These are phyloP conservation scores for Neofusicoccum laricinum DNA, from an alignment of 2,329 filamentous ascomycete species.

Conservation along the genomic window DNA sequence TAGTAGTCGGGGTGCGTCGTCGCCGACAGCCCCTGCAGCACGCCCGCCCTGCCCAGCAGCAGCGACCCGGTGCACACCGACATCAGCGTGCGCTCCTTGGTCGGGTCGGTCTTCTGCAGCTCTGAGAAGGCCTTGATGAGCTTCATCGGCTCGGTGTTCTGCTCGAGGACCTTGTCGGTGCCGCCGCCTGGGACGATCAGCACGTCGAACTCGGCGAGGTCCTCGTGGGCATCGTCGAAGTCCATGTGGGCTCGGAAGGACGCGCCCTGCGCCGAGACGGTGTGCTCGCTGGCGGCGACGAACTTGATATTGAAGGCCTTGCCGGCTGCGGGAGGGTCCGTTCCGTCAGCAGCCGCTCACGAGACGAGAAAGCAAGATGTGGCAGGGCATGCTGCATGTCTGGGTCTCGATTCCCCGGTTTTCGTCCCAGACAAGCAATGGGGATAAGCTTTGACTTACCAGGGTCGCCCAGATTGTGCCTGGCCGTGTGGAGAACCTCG, in stretches of 20 bases:
- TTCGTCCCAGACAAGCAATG: neutral
- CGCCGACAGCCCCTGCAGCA: slow-evolving; percentile 74
- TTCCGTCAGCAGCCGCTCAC: neutral
- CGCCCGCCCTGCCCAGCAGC: slow-evolving; percentile 71
- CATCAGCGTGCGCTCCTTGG: slow-evolving; percentile 76
- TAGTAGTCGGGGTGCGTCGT: slow-evolving; percentile 81
- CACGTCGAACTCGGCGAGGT: slow-evolving; percentile 73
- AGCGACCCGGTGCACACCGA: slow-evolving; percentile 78
- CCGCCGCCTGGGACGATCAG: slow-evolving; percentile 75
- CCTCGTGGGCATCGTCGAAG: slow-evolving; percentile 73
- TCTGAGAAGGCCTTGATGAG: slow-evolving; percentile 76
- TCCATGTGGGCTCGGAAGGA: slow-evolving; percentile 71
- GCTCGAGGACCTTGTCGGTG: slow-evolving; percentile 50
- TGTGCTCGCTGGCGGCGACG: slow-evolving; percentile 44
- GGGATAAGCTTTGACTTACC: slow-evolving; percentile 31
- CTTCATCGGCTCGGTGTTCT: slow-evolving; percentile 60
- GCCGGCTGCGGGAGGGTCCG: slow-evolving; percentile 36
- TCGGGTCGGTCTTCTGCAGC: slow-evolving; percentile 74
- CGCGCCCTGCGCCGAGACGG: slow-evolving; percentile 61
- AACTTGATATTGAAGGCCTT: slow-evolving; percentile 56
- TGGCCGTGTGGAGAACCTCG: slow-evolving; percentile 55
- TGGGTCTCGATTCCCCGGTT: neutral
- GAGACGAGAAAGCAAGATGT: neutral
- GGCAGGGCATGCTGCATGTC: neutral
- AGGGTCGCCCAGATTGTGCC: slow-evolving; percentile 53